Evolutionary conservation across 768 basidiomycete species (phyloP).

Genomic region (Lepiota venenata): DNA sequence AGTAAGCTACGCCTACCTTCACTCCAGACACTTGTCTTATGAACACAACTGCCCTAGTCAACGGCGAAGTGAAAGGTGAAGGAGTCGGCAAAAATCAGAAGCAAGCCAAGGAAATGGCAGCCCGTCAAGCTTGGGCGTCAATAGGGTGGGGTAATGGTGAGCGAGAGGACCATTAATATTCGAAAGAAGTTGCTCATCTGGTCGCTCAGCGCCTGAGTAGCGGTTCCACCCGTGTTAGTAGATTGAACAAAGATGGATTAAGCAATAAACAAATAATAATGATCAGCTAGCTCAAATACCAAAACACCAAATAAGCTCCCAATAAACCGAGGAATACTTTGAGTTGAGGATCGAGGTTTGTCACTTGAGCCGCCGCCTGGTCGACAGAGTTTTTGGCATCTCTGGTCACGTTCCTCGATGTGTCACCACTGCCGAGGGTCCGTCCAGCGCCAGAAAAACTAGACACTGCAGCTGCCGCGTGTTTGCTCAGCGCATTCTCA

Average conservation of each 20-base stretch:
- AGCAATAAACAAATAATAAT: neutral
- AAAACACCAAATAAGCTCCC: constrained; percentile 61
- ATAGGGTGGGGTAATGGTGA: constrained; percentile 48
- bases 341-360: constrained; percentile 62
- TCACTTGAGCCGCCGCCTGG: constrained; percentile 32
- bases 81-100: constrained; percentile 61
- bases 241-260: neutral
- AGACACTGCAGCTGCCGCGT: constrained; percentile 34
- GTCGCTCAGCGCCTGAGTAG: neutral
- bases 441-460: constrained; percentile 74
- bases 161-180: neutral
- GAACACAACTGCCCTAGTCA: constrained; percentile 35
- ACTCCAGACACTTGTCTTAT: neutral
- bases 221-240: neutral
- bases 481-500: constrained; percentile 53
- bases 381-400: constrained; percentile 30
- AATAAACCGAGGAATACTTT: constrained; percentile 62
- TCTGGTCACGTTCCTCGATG: constrained; percentile 30
- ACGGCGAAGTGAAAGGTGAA: constrained; percentile 42
- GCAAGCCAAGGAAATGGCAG: constrained; percentile 67
- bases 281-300: constrained; percentile 40
- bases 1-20: constrained; percentile 33
- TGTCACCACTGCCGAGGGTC: constrained; percentile 54
- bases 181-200: neutral
- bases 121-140: constrained; percentile 46